A percentile compares a stretch with the other conserved stretches of the same genome.
These are phyloP conservation scores for Carallia pectinifolia DNA, from an alignment of 345 rosid species.

Conservation along the genomic window DNA sequence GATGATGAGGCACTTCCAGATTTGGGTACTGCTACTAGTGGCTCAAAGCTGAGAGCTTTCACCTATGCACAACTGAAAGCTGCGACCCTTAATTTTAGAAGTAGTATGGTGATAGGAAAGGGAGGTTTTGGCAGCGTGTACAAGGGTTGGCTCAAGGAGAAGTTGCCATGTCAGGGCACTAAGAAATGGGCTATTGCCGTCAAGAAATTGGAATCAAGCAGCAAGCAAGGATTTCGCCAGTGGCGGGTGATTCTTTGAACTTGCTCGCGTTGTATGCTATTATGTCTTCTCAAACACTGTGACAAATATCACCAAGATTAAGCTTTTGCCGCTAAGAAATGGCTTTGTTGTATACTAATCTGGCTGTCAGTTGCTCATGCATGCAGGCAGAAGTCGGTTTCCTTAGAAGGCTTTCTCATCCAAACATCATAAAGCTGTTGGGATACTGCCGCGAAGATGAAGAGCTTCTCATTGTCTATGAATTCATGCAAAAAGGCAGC, in stretches of 20 bases:
- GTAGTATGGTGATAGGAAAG: conserved; percentile 12
- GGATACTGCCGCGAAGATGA: conserved; percentile 13
- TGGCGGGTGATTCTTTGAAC: conserved; percentile 15
- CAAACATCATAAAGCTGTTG: conserved; percentile 17
- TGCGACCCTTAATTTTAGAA: conserved; percentile 18
- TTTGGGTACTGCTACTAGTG: background rate
- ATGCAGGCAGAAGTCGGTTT: conserved; percentile 2
- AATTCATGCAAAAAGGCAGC: conserved; percentile 21
- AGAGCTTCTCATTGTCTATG: conserved; percentile 13
- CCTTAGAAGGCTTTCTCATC: conserved; percentile 15
- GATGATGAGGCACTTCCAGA: conserved; percentile 9
- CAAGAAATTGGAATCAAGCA: conserved; percentile 7
- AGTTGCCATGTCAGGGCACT: background rate
- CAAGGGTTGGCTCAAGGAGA: conserved; percentile 25
- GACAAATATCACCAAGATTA: background rate
- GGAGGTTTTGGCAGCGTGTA: conserved; percentile 22
- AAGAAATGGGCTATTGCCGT: conserved; percentile 13
- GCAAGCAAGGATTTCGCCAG: conserved; percentile 20
- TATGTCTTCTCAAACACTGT: background rate
- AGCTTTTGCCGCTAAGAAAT: no score
- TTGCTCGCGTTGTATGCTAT: background rate
- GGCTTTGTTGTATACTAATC: background rate
- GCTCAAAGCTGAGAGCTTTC: conserved; percentile 13
- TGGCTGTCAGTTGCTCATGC: background rate
- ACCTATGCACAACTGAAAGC: conserved; percentile 15